Percentiles rank a stretch among this genome's conserved stretches.
Conservation (phyloP, 2,329 filamentous ascomycete species). For the Cryphonectria naterciae region DNA sequence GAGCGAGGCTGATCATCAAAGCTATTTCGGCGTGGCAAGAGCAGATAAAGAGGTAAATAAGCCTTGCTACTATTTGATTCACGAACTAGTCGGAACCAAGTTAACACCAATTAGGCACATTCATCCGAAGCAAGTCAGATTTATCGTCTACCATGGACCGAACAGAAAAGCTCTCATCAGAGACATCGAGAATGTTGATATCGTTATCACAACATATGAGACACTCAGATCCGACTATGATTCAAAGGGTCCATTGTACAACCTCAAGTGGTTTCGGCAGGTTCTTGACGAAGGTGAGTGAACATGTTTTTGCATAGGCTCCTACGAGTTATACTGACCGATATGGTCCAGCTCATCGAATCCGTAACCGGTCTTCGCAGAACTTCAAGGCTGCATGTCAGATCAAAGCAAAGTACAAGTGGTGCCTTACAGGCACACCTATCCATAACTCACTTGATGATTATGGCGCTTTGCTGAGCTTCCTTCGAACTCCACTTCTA, state of each 20-base stretch:
- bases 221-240: background rate
- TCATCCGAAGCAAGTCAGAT: background rate
- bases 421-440: conserved; percentile 48
- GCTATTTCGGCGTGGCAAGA: background rate
- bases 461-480: conserved; percentile 42
- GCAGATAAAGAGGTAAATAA: background rate
- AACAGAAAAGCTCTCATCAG: background rate
- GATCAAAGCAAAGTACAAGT: conserved; percentile 33
- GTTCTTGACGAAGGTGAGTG: background rate
- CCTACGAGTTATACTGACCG: background rate
- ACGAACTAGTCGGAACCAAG: background rate
- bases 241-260: background rate
- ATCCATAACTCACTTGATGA: conserved; percentile 47
- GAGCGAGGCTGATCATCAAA: background rate
- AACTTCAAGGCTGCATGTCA: background rate
- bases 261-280: background rate
- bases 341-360: background rate
- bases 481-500: conserved; percentile 33
- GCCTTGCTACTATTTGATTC: background rate
- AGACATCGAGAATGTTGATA: background rate
- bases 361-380: background rate
- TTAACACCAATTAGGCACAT: background rate
- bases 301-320: background rate
- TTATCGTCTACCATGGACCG: background rate
- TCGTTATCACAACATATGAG: background rate